These are phyloP conservation scores for Suhomyces faveliae DNA, from an alignment of 805 yeast species.

Conservation along the genomic window DNA sequence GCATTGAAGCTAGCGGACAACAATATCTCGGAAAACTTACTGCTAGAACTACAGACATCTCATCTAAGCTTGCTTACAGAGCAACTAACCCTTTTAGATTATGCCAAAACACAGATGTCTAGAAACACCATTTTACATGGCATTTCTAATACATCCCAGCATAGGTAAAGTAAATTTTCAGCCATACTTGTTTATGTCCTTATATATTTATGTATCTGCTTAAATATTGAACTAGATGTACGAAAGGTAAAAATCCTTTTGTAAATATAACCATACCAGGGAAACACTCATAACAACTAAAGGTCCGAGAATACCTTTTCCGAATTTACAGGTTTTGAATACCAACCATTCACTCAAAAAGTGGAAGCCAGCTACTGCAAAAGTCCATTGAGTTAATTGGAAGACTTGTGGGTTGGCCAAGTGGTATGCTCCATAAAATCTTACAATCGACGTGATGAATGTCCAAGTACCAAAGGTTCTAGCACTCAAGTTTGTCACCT, in stretches of 20 bases:
- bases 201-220: neutral
- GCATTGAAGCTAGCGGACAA: conserved; percentile 13
- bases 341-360: conserved; percentile 80
- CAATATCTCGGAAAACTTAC: conserved; percentile 7
- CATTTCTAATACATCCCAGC: neutral
- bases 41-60: conserved; percentile 19
- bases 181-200: neutral
- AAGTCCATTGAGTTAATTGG: conserved; percentile 76
- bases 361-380: conserved; percentile 78
- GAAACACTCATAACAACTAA: conserved; percentile 70
- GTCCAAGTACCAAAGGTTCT: conserved; percentile 99
- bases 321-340: conserved; percentile 76
- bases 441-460: conserved; percentile 73
- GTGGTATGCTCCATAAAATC: conserved; percentile 84
- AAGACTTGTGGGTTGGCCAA: conserved; percentile 63
- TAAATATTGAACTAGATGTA: neutral
- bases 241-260: conserved; percentile 58
- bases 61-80: conserved; percentile 32
- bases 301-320: conserved; percentile 89
- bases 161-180: neutral
- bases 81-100: conserved; percentile 26
- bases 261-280: conserved; percentile 75
- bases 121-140: conserved; percentile 13
- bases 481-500: conserved; percentile 64
- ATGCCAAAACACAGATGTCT: conserved; percentile 16